These are phyloP conservation scores for Russula lepida DNA, from an alignment of 768 basidiomycete genomes.

Conservation along the genomic window DNA sequence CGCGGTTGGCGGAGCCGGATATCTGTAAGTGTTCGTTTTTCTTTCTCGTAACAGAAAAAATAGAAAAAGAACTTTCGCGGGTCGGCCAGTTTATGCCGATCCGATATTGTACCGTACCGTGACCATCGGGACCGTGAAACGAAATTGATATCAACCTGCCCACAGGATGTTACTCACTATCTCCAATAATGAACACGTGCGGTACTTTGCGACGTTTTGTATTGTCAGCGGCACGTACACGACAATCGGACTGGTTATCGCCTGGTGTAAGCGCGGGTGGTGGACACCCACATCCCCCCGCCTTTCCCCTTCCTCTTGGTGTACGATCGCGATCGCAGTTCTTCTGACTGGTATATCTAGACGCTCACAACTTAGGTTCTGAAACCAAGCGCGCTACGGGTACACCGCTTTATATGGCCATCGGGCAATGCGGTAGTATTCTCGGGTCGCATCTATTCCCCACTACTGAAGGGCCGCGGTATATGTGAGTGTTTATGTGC, in stretches of 20 bases:
- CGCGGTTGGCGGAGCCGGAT: constrained; percentile 47
- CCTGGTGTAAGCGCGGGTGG: constrained; percentile 55
- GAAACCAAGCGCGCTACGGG: constrained; percentile 72
- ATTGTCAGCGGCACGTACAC: constrained; percentile 73
- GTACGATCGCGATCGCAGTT: not conserved
- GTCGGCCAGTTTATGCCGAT: not conserved
- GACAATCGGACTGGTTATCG: constrained; percentile 62
- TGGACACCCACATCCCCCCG: not conserved
- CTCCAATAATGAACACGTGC: constrained; percentile 45
- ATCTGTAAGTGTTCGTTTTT: constrained; percentile 39
- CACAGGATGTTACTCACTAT: constrained; percentile 49
- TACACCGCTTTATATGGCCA: constrained; percentile 71
- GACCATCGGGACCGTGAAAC: too few species aligned
- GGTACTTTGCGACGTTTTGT: constrained; percentile 73
- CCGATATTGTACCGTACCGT: not conserved
- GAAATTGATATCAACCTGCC: not conserved
- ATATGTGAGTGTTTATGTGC: constrained; percentile 37
- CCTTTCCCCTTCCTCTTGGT: not conserved
- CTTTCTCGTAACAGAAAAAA: too few species aligned
- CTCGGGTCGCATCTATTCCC: constrained; percentile 74
- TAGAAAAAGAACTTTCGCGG: too few species aligned
- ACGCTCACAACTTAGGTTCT: constrained; percentile 67
- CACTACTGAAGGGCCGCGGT: constrained; percentile 50
- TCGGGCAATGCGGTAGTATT: constrained; percentile 69
- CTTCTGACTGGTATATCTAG: constrained; percentile 28